phyloP scores from a whole-genome alignment of 768 basidiomycete species.

The Pleurotus sapidus region DNA sequence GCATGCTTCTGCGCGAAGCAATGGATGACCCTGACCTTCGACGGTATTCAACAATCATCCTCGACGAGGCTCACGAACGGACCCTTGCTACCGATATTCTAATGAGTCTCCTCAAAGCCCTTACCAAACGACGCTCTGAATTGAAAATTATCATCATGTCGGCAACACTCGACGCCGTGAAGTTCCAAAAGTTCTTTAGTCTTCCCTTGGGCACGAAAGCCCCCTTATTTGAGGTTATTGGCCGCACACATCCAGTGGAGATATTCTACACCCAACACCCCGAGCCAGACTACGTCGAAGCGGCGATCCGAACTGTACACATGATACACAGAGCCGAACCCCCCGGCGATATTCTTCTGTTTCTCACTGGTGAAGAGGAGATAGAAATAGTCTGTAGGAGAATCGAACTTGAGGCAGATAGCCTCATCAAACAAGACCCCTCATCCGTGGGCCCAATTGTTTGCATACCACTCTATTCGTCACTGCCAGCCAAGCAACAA shows the following conservation, averaged over 20 bases:
- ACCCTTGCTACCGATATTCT: conserved; percentile 96
- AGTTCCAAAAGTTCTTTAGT: conserved; percentile 93
- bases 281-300: conserved; percentile 93
- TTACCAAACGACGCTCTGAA: conserved; percentile 77
- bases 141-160: conserved; percentile 98
- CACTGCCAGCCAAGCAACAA: conserved; percentile 89
- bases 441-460: conserved; percentile 78
- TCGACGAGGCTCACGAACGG: conserved; percentile 97
- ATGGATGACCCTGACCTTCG: conserved; percentile 93
- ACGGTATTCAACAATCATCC: conserved; percentile 94
- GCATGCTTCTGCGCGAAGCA: conserved; percentile 97
- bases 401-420: conserved; percentile 87
- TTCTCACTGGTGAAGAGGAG: conserved; percentile 97
- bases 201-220: conserved; percentile 45
- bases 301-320: conserved; percentile 90
- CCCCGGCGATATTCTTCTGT: conserved; percentile 86
- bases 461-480: conserved; percentile 93
- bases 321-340: conserved; percentile 97
- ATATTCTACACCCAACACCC: conserved; percentile 91
- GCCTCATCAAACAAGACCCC: conserved; percentile 65
- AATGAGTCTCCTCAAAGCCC: conserved; percentile 89
- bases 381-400: conserved; percentile 94
- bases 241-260: conserved; percentile 92
- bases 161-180: conserved; percentile 92
- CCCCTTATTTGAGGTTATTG: conserved; percentile 86